phyloP scores from a whole-genome alignment of 371 early-diverging fungal genomes.

The Rhizopus microsporus region DNA sequence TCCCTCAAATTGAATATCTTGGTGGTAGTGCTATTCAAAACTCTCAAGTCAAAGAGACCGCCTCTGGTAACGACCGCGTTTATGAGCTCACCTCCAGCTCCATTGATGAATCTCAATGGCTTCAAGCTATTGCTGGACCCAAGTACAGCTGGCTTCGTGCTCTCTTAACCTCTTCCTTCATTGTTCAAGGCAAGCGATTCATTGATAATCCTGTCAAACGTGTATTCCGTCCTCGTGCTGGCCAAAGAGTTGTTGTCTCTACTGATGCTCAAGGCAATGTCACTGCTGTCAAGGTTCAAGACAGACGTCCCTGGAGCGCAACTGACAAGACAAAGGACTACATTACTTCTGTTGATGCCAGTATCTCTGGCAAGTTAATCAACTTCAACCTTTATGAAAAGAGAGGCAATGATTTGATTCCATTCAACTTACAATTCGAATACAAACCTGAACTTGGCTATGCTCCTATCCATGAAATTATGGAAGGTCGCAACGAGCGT shows the following conservation, averaged over 20 bases:
- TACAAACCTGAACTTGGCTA: constrained; percentile 83
- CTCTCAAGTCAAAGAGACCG: constrained; percentile 20
- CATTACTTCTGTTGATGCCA: constrained; percentile 64
- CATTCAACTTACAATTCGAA: constrained; percentile 75
- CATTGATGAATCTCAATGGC: constrained; percentile 73
- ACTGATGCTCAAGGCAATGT: constrained; percentile 46
- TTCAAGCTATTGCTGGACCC: constrained; percentile 74
- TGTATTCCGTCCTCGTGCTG: constrained; percentile 81
- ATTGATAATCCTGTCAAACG: constrained; percentile 78
- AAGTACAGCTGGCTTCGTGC: constrained; percentile 86
- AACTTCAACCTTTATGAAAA: constrained; percentile 74
- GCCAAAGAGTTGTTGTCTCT: constrained; percentile 76
- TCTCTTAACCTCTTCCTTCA: constrained; percentile 76
- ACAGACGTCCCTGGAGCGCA: constrained; percentile 63
- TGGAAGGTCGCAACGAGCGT: constrained; percentile 91
- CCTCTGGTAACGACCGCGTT: constrained; percentile 47
- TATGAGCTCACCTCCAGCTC: constrained; percentile 58
- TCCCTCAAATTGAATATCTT: constrained; percentile 85
- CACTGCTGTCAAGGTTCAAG: constrained; percentile 60
- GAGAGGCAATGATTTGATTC: constrained; percentile 65
- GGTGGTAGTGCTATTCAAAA: constrained; percentile 58
- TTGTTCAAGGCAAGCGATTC: constrained; percentile 81
- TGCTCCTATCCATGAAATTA: constrained; percentile 89
- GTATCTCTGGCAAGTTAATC: constrained; percentile 64
- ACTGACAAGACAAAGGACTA: constrained; percentile 57